Base-by-base conservation (phyloP, 345 rosid genomes). In the Pugionium cornutum region DNA sequence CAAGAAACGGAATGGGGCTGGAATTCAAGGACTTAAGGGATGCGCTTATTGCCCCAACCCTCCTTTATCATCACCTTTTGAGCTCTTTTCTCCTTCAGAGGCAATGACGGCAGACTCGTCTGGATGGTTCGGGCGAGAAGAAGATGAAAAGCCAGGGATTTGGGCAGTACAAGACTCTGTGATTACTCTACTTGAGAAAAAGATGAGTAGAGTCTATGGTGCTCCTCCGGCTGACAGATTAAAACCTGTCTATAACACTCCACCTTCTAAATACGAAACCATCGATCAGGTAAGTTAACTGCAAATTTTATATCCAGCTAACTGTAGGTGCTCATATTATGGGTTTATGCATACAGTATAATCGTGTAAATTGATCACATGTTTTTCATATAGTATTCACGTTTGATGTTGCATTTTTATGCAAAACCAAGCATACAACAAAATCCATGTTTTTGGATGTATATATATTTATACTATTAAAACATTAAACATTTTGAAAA, bases 261-360 rank as follows among this genome's bases (percentile, higher is more conserved):
- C 88, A 2, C 95, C 98, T 51, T 80, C 92, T 34, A 92, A 89
- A 76, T 92, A 75, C 61, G 98, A 92, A 79, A 77, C 92, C n/a
- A 71, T 86, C 28, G 98, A 92, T 80, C 96, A 92, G 95, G 98
- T 90, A 83, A 28, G 0, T 33, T 51, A 40, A 51, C 2, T 3
- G 2, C 43, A n/a, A 1, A 18, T 18, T 60, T 6, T 54, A 2
- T 25, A 3, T 34, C 7, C 6, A 18, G 42, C 6, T 34, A 1
- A 7, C 27, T 52, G 8, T 11, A 5, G 7, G 9, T 52, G 32
- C 56, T 32, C 9, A 33, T 11, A n/a, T 6, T 32, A 51, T 31
- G 55, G 37, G 55, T 31, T 31, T 51, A 51, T 31, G 39, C 40
- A 18, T 18, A 18, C 18, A 18, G 18, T 18, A 18, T 18, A 18